Base-by-base conservation (phyloP, 805 yeast genomes). In the Starmerella bombicola region DNA sequence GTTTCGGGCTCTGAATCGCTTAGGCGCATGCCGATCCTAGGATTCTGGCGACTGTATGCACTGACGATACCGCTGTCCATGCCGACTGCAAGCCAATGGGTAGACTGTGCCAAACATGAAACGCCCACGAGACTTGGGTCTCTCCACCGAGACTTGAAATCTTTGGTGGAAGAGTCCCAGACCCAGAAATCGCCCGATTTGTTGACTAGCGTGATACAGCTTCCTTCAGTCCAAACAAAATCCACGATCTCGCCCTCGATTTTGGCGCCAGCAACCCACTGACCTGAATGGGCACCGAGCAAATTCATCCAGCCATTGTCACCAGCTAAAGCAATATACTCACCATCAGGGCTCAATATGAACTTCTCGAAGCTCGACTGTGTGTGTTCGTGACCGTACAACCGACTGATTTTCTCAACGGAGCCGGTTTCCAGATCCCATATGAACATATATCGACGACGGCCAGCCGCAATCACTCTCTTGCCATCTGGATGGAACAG, bases 241-340 rank as follows among this genome's bases (percentile, higher is more conserved):
- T 91, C 98, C 5, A 80, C 75, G 32, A 86, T 65, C 1, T 73
- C 72, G 4, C 96, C 97, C 57, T 91, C 95, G 23, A 85, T 71
- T 58, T 88, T 88, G 56, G 84, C 84, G 2, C 88, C 94, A 34
- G 74, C 71, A 17, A 83, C 57, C 80, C 91, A 86, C 52, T 81
- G 85, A n/a, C 94, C 93, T 0, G 83, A 78, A 5, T 64, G 53
- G 2, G 91, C 79, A 35, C 78, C 76, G 23, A 91, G 56, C 4
- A 93, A 57, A 57, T 88, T 88, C 46, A 91, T 69, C 91, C 95
- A 88, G 25, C 99, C 99, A 41, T 78, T 74, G 46, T 76, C 75
- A 52, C 97, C 98, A 29, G 73, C 66, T 35, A 91, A 62, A 2
- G 84, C 93, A 26, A 91, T 65, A 50, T 64, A 79, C 28, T 62